A percentile compares a stretch with the other conserved stretches of the same genome.
Evolutionary conservation across 805 yeast species (phyloP).

Genomic region (Candida saitoana): DNA sequence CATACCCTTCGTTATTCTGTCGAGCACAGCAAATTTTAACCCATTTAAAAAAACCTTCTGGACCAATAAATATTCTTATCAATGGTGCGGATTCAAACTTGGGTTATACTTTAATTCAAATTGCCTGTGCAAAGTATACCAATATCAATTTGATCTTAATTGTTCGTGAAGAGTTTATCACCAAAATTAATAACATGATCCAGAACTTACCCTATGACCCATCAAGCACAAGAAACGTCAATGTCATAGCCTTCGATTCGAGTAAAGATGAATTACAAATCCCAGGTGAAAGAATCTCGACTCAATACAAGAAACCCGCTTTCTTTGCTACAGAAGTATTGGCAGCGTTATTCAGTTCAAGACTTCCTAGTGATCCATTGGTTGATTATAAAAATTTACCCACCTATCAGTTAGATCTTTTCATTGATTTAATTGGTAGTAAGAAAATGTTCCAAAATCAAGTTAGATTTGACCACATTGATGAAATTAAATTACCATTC

Average conservation of each 20-base stretch:
- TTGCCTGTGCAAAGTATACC: conserved; percentile 12
- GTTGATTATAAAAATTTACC: conserved; percentile 19
- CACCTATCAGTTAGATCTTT: conserved; percentile 29
- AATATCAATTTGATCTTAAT: conserved; percentile 25
- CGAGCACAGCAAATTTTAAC: conserved; percentile 34
- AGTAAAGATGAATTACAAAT: conserved; percentile 30
- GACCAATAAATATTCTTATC: conserved; percentile 29
- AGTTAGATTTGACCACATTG: conserved; percentile 25
- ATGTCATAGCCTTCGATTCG: conserved; percentile 31
- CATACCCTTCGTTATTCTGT: conserved; percentile 32
- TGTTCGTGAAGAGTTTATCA: conserved; percentile 19
- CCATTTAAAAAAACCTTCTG: conserved; percentile 19
- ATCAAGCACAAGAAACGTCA: conserved; percentile 17
- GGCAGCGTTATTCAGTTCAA: conserved; percentile 24
- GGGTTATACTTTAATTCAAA: conserved; percentile 33
- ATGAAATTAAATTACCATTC: conserved; percentile 28
- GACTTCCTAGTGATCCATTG: conserved; percentile 13
- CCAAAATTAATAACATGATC: conserved; percentile 19
- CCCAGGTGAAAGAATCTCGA: conserved; percentile 31
- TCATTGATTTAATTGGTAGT: conserved; percentile 40
- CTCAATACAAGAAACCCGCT: conserved; percentile 34
- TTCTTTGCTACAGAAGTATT: conserved; percentile 35
- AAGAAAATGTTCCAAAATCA: conserved; percentile 32
- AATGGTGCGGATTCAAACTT: conserved; percentile 42
- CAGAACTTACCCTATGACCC: conserved; percentile 18